phyloP scores from a whole-genome alignment of 2,329 filamentous ascomycete genomes.

The Biscogniauxia sp. region DNA sequence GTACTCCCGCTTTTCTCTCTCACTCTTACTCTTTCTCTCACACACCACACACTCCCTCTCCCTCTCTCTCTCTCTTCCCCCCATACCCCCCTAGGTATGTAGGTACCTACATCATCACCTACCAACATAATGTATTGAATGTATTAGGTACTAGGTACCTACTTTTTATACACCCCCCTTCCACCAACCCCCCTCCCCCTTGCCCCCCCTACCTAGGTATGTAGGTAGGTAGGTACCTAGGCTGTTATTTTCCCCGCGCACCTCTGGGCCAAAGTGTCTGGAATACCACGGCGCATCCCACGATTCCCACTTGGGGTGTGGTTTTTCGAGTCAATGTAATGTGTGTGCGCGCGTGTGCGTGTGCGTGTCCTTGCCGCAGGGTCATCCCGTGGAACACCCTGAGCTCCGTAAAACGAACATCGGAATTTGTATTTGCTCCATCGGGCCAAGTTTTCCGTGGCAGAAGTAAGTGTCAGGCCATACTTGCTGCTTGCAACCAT shows the following conservation, averaged over 20 bases:
- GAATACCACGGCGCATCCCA: not conserved
- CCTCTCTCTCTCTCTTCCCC: too few species aligned
- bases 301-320: not conserved
- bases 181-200: too few species aligned
- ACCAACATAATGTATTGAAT: too few species aligned
- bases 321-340: not conserved
- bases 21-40: too few species aligned
- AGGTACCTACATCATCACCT: too few species aligned
- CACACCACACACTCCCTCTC: too few species aligned
- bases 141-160: too few species aligned
- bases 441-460: slow-evolving; percentile 18
- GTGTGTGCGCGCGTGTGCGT: not conserved
- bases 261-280: not conserved
- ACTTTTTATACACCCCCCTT: too few species aligned
- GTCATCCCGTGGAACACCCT: slow-evolving; percentile 14
- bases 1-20: too few species aligned
- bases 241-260: not conserved
- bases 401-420: slow-evolving; percentile 5
- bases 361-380: slow-evolving; percentile 10
- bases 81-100: too few species aligned
- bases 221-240: too few species aligned
- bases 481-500: slow-evolving; percentile 26
- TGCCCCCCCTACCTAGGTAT: too few species aligned
- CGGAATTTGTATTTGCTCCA: slow-evolving; percentile 1
- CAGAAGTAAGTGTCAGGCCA: slow-evolving; percentile 27